Evolutionary conservation across 768 basidiomycete genomes (phyloP).

Genomic region (Pulveroboletus sp.): DNA sequence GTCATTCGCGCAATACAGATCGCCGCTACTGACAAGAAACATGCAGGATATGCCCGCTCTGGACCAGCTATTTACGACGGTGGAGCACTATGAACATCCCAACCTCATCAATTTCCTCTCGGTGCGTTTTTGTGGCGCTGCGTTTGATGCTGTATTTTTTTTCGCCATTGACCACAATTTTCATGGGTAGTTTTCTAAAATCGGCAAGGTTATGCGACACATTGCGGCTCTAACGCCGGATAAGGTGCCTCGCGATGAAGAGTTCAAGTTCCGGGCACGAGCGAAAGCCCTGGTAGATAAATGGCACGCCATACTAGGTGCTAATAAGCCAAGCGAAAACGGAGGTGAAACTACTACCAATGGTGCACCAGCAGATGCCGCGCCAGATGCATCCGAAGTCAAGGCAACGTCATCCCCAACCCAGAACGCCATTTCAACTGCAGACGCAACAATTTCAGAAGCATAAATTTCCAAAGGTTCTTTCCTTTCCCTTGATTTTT

Average conservation of each 20-base stretch:
- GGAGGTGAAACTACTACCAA: slow-evolving; percentile 28
- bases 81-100: slow-evolving; percentile 75
- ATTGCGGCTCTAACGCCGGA: slow-evolving; percentile 44
- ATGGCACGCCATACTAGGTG: slow-evolving; percentile 40
- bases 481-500: slow-evolving; percentile 7
- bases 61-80: slow-evolving; percentile 69
- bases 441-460: slow-evolving; percentile 43
- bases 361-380: slow-evolving; percentile 22
- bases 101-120: slow-evolving; percentile 69
- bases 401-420: slow-evolving; percentile 21
- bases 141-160: background rate
- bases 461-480: slow-evolving; percentile 23
- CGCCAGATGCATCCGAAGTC: slow-evolving; percentile 15
- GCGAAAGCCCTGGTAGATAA: slow-evolving; percentile 46
- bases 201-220: slow-evolving; percentile 62
- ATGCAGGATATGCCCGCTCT: slow-evolving; percentile 73
- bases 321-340: slow-evolving; percentile 32
- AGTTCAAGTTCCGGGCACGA: slow-evolving; percentile 51
- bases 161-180: slow-evolving; percentile 9
- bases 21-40: slow-evolving; percentile 7
- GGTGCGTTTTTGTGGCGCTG: slow-evolving; percentile 33
- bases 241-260: slow-evolving; percentile 49
- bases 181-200: slow-evolving; percentile 41
- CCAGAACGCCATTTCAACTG: slow-evolving; percentile 30
- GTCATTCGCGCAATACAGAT: slow-evolving; percentile 16